Evolutionary conservation across 805 yeast species (phyloP).

Genomic region (Candida maris): DNA sequence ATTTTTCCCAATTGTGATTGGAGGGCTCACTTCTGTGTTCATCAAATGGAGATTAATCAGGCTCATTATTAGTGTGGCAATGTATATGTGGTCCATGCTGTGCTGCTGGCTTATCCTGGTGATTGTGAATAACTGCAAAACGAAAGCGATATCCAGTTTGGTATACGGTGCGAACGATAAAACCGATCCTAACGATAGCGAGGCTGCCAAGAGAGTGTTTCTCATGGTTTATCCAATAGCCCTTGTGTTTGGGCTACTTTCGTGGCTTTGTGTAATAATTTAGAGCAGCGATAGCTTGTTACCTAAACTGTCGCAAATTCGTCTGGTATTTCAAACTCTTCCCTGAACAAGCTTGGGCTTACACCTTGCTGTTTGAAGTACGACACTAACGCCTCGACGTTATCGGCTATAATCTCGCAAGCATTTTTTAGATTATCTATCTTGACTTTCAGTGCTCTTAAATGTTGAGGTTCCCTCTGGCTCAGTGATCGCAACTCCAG

Average conservation of each 20-base stretch:
- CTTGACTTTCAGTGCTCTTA: neutral
- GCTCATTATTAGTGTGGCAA: constrained; percentile 36
- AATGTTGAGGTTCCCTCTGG: constrained; percentile 2
- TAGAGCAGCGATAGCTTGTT: constrained; percentile 12
- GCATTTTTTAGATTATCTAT: constrained; percentile 4
- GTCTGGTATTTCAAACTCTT: constrained; percentile 42
- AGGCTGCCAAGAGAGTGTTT: constrained; percentile 50
- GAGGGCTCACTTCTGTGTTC: constrained; percentile 43
- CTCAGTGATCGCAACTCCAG: neutral
- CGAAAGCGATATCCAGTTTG: constrained; percentile 21
- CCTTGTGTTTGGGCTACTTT: constrained; percentile 47
- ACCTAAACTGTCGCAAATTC: constrained; percentile 27
- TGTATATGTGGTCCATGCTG: constrained; percentile 49
- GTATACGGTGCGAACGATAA: constrained; percentile 12
- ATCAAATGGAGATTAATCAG: constrained; percentile 42
- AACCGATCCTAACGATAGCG: constrained; percentile 33
- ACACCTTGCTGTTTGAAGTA: constrained; percentile 34
- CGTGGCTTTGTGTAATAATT: constrained; percentile 54
- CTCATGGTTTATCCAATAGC: constrained; percentile 53
- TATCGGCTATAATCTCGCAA: constrained; percentile 29
- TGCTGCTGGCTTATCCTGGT: constrained; percentile 50
- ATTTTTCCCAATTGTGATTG: constrained; percentile 50
- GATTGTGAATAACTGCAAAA: constrained; percentile 37
- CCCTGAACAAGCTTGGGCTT: constrained; percentile 27
- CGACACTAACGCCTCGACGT: constrained; percentile 38